Conservation (phyloP, 768 basidiomycete genomes). For the Clitopilus passeckerianus region DNA sequence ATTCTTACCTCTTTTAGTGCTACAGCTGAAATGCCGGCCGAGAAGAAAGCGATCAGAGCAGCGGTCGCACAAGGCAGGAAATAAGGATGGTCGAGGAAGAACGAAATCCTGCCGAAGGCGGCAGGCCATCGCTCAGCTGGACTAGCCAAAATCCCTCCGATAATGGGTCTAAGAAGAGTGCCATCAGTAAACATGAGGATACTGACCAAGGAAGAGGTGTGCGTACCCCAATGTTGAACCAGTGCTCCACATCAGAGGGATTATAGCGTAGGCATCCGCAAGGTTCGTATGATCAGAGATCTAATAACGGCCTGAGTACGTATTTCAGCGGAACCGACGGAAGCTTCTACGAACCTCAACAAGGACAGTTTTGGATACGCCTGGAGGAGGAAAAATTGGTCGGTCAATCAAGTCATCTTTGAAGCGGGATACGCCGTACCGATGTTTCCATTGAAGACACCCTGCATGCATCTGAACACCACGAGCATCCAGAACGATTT, state of each 20-base stretch:
- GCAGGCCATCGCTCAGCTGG: conserved; percentile 23
- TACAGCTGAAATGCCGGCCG: conserved; percentile 14
- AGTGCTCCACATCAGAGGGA: conserved; percentile 20
- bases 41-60: conserved; percentile 11
- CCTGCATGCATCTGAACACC: conserved; percentile 22
- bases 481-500: conserved; percentile 23
- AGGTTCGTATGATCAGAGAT: conserved; percentile 13
- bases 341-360: not conserved
- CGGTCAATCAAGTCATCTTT: not conserved
- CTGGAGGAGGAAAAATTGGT: not conserved
- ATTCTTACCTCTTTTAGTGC: conserved; percentile 21
- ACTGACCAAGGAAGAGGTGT: too few species aligned
- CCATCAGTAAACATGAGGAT: too few species aligned
- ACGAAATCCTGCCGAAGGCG: conserved; percentile 15
- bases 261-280: conserved; percentile 13
- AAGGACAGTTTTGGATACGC: not conserved
- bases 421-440: conserved; percentile 12
- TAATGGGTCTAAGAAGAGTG: conserved; percentile 15
- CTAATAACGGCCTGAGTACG: too few species aligned
- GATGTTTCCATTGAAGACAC: conserved; percentile 36
- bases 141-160: conserved; percentile 23
- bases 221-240: conserved; percentile 20
- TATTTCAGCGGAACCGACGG: not conserved
- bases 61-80: conserved; percentile 23
- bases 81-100: conserved; percentile 24